Percentiles rank a stretch among this genome's conserved stretches.
phyloP scores from a whole-genome alignment of 179 eudicot genomes.

The Monotropa hypopitys region DNA sequence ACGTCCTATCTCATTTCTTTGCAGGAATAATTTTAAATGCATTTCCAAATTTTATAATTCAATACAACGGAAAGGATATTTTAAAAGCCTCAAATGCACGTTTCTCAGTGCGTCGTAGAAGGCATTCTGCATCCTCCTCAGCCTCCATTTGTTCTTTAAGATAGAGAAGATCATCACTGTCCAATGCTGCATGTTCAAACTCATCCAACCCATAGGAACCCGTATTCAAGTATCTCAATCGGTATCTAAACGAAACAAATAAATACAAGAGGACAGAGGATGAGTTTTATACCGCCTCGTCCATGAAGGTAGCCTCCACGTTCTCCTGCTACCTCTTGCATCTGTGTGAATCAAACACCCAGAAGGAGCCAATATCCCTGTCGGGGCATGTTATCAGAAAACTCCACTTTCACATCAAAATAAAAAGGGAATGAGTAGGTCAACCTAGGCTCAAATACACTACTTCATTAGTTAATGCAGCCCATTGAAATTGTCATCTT shows the following conservation, averaged over 20 bases:
- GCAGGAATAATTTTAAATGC: not conserved
- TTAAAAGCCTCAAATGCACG: constrained; percentile 95
- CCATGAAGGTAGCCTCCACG: constrained; percentile 99
- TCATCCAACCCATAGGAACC: constrained; percentile 20
- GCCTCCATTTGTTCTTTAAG: constrained; percentile 99
- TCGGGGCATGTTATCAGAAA: constrained; percentile 94
- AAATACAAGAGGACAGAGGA: not conserved
- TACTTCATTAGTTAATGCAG: not conserved
- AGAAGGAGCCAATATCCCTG: constrained; percentile 87
- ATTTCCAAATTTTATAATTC: not conserved
- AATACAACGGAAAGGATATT: constrained; percentile 53
- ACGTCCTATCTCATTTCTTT: not conserved
- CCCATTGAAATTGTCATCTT: not conserved
- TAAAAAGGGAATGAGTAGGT: not conserved
- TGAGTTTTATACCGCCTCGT: constrained; percentile 67
- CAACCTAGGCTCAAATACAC: constrained; percentile 3
- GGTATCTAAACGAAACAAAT: not conserved
- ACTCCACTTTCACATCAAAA: constrained; percentile 12
- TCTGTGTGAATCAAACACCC: constrained; percentile 72
- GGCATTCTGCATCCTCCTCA: constrained; percentile 97
- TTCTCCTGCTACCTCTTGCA: constrained; percentile 99
- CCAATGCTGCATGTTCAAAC: constrained; percentile 74
- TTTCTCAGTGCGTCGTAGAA: constrained; percentile 86
- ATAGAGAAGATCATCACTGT: constrained; percentile 96
- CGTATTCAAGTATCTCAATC: not conserved